Percentiles rank a stretch among this genome's conserved stretches.
These are phyloP conservation scores for Cryomyces minteri DNA, from an alignment of 495 filamentous ascomycete genomes.

Conservation along the genomic window DNA sequence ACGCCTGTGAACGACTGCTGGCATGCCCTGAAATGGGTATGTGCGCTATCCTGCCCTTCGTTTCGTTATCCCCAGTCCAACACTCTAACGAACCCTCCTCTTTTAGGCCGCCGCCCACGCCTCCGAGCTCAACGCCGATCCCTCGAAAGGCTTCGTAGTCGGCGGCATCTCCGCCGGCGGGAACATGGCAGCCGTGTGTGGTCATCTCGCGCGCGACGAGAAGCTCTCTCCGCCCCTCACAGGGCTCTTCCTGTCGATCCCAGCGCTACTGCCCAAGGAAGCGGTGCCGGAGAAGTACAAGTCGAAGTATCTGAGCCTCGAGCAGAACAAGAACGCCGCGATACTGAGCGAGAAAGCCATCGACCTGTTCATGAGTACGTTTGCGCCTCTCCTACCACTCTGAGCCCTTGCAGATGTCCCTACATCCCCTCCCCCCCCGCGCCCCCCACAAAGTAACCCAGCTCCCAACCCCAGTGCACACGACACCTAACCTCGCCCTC, in stretches of 20 bases:
- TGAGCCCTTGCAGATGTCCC: neutral
- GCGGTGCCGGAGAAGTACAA: slow-evolving; percentile 16
- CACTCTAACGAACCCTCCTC: neutral
- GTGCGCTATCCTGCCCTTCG: neutral
- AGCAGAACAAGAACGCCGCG: slow-evolving; percentile 21
- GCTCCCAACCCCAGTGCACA: too few species aligned
- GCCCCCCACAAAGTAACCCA: too few species aligned
- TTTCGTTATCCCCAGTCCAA: neutral
- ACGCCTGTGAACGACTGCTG: slow-evolving; percentile 26
- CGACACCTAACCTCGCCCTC: too few species aligned
- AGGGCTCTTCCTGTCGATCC: slow-evolving; percentile 25
- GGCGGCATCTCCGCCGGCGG: slow-evolving; percentile 31
- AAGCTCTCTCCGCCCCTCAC: slow-evolving; percentile 26
- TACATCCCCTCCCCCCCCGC: neutral
- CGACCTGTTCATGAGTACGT: slow-evolving; percentile 4
- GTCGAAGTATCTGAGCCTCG: slow-evolving; percentile 17
- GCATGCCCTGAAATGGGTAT: slow-evolving; percentile 32
- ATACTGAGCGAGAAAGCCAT: slow-evolving; percentile 7
- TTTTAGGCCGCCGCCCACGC: slow-evolving; percentile 20
- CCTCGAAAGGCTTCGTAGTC: slow-evolving; percentile 27
- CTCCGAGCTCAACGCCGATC: slow-evolving; percentile 19
- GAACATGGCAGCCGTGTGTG: slow-evolving; percentile 24
- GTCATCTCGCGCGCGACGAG: slow-evolving; percentile 24
- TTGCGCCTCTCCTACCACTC: neutral
- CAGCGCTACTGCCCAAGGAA: slow-evolving; percentile 6